Evolutionary conservation across 768 basidiomycete species (phyloP), one percentile per base, ranked within the genome.

Genomic region (Boletus coccyginus): DNA sequence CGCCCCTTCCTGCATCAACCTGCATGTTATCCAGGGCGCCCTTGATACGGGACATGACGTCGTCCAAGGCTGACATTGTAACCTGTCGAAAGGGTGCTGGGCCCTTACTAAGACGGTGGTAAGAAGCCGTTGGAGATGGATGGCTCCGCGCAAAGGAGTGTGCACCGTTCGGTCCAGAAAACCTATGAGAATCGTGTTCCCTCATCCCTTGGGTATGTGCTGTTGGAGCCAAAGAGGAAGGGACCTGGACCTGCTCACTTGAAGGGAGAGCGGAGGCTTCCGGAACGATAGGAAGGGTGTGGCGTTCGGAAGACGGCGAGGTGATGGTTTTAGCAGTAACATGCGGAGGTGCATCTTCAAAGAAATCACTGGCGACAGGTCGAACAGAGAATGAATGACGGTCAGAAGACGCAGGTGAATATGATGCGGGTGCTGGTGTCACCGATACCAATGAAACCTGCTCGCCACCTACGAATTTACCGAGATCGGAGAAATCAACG

Each of bases 21-120:
- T 85, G 87, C 84, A 88, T 88, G 32, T 78, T 80, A 66, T 83
- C 81, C 53, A 94, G 65, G 14, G 86, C 92, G 33, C 89, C 91
- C 65, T 87, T 93, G 65, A 94, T 92, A 41, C 92, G 83, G 7
- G 88, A 90, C 82, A 94, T 91, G 29, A 84, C 82, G 66, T 94
- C 90, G 65, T 90, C 84, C 58, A 93, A 72, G 17, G 90, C 81
- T 3, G 89, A 86, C 83, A 92, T 90, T 32, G 80, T 72, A 19
- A 75, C 77, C 47, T 83, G 80, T 43, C 78, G 73, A 59, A 73
- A 81, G 5, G 72, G 65, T 9, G 67, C 53, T 12, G 61, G 56
- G 12, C 55, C 61, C 53, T 63, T 70, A 32, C 54, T 41, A 31
- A 51, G 56, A 36, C 70, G 71, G 40, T 72, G 65, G 4, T 63